Percentiles rank a stretch among this genome's conserved stretches.
Evolutionary conservation across 1,284 basidiomycete species (phyloP).

Genomic region (Leccinum fuscescens): DNA sequence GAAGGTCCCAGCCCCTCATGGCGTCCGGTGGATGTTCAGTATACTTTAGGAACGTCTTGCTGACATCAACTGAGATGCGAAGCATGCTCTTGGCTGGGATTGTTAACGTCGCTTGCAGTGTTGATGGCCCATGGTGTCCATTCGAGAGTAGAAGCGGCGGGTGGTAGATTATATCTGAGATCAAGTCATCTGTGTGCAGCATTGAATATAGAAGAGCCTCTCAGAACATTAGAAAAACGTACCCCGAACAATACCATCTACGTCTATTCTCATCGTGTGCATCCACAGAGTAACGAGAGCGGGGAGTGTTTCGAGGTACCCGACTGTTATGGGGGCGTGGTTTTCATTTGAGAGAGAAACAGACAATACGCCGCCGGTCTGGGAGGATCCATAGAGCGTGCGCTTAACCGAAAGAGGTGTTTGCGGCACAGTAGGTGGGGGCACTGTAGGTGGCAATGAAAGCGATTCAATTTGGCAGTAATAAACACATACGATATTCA

Average conservation of each 20-base stretch:
- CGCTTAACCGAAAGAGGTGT: conserved; percentile 66
- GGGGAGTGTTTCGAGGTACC: conserved; percentile 91
- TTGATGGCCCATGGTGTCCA: conserved; percentile 26
- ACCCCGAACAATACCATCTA: conserved; percentile 47
- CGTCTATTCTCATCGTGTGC: conserved; percentile 65
- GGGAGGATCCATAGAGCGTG: conserved; percentile 72
- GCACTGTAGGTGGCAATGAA: conserved; percentile 15
- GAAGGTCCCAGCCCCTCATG: conserved; percentile 91
- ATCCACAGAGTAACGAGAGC: conserved; percentile 91
- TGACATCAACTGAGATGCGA: conserved; percentile 70
- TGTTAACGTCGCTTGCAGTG: conserved; percentile 66
- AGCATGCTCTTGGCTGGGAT: conserved; percentile 69
- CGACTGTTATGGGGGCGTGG: conserved; percentile 44
- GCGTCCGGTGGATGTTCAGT: conserved; percentile 96
- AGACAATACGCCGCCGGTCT: conserved; percentile 72
- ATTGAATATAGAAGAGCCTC: background rate
- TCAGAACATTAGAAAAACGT: conserved; percentile 20
- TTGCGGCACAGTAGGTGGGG: conserved; percentile 29
- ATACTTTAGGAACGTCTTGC: conserved; percentile 87
- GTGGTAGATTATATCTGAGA: conserved; percentile 59
- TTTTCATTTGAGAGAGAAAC: conserved; percentile 70
- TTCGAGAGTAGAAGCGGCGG: conserved; percentile 65
- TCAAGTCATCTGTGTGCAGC: conserved; percentile 31
- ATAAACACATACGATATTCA: conserved; percentile 49
- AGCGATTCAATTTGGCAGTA: background rate